These are phyloP conservation scores for Bremia lactucae DNA, from an alignment of 352 stramenopile genomes.

Conservation along the genomic window DNA sequence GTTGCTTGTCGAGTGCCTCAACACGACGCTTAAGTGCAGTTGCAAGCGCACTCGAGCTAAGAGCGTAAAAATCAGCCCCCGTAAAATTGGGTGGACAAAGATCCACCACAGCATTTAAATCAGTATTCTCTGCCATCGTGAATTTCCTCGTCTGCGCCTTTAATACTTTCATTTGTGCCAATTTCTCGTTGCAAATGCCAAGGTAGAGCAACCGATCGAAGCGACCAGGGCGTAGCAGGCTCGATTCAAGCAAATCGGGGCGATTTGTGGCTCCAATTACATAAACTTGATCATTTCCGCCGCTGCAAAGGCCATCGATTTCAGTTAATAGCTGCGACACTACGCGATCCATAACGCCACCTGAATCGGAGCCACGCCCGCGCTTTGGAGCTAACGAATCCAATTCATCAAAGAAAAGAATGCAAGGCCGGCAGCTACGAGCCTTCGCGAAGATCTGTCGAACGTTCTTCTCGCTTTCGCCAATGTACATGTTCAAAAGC, in stretches of 20 bases:
- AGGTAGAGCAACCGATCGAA: constrained; percentile 79
- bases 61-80: constrained; percentile 75
- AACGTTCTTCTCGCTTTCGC: constrained; percentile 95
- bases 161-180: constrained; percentile 74
- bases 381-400: constrained; percentile 86
- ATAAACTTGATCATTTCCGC: constrained; percentile 83
- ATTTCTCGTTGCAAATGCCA: constrained; percentile 66
- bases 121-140: constrained; percentile 38
- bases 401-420: constrained; percentile 92
- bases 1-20: constrained; percentile 42
- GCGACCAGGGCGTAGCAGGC: constrained; percentile 88
- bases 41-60: constrained; percentile 68
- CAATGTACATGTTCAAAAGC: constrained; percentile 96
- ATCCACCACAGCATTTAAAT: constrained; percentile 50
- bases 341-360: constrained; percentile 93
- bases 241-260: constrained; percentile 92
- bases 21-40: constrained; percentile 75
- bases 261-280: constrained; percentile 95
- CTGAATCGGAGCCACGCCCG: constrained; percentile 78
- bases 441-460: constrained; percentile 88
- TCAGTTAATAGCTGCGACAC: constrained; percentile 93
- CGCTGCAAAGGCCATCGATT: constrained; percentile 84
- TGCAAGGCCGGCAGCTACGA: constrained; percentile 68
- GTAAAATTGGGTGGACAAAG: constrained; percentile 68
- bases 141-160: constrained; percentile 78